Evolutionary conservation across 2,329 filamentous ascomycete genomes (phyloP).

Genomic region (Fusarium beomiforme): DNA sequence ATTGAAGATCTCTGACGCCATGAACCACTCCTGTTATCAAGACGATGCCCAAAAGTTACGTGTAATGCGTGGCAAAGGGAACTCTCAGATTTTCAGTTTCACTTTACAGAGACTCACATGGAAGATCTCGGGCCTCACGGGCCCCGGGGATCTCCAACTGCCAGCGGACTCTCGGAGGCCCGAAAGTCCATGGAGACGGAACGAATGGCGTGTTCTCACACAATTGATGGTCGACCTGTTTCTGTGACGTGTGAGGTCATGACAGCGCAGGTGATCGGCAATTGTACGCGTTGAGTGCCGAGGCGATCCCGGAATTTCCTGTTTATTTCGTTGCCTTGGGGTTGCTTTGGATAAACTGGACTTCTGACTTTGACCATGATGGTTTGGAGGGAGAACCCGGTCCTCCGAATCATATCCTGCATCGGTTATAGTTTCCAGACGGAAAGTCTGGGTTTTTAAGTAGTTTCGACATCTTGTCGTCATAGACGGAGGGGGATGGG

Average conservation of each 20-base stretch:
- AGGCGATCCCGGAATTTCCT: slow-evolving; percentile 9
- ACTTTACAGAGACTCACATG: not conserved
- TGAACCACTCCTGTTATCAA: slow-evolving; percentile 22
- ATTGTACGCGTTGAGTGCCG: slow-evolving; percentile 13
- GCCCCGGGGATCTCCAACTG: not conserved
- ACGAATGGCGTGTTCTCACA: not conserved
- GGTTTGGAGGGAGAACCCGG: slow-evolving; percentile 11
- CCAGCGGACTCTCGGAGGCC: slow-evolving; percentile 21
- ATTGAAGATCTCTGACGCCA: slow-evolving; percentile 26
- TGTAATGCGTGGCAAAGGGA: slow-evolving; percentile 20
- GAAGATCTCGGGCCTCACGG: slow-evolving; percentile 14
- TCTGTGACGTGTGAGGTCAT: slow-evolving; percentile 24
- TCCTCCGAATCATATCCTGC: slow-evolving; percentile 7
- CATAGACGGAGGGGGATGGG: not conserved
- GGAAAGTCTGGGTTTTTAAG: not conserved
- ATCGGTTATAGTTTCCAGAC: slow-evolving; percentile 1
- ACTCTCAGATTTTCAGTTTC: not conserved
- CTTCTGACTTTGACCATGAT: slow-evolving; percentile 1
- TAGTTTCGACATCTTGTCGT: slow-evolving; percentile 16
- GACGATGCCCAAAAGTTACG: slow-evolving; percentile 12
- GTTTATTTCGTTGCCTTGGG: slow-evolving; percentile 4
- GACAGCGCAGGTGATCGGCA: slow-evolving; percentile 18
- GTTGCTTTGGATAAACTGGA: not conserved
- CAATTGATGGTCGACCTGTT: not conserved
- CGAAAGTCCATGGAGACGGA: slow-evolving; percentile 13